A percentile compares a stretch with the other conserved stretches of the same genome.
phyloP scores from a whole-genome alignment of 2,329 filamentous ascomycete species.

The Orbilia quercus region DNA sequence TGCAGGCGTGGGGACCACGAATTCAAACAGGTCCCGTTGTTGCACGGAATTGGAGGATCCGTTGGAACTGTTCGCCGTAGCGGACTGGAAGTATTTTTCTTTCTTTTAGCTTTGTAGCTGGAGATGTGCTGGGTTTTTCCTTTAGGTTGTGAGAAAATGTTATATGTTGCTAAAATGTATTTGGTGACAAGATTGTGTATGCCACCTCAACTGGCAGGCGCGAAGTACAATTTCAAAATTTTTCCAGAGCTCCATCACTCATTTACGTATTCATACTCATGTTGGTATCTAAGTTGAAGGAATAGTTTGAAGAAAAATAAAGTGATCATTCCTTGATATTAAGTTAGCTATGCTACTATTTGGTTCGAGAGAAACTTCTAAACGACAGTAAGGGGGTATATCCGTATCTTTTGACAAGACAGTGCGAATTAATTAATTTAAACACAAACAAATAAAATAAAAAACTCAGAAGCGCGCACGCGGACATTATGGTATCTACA shows the following conservation, averaged over 20 bases:
- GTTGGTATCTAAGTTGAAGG: neutral
- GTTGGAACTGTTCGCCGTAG: conserved; percentile 2
- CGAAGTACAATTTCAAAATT: neutral
- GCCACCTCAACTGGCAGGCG: neutral
- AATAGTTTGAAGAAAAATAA: neutral
- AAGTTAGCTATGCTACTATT: conserved; percentile 20
- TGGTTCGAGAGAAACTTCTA: conserved; percentile 23
- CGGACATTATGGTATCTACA: conserved; percentile 50
- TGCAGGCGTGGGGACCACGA: neutral
- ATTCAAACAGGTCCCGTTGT: neutral
- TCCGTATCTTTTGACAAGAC: conserved; percentile 40
- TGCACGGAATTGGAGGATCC: conserved; percentile 1
- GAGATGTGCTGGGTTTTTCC: no score
- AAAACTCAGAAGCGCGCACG: conserved; percentile 10
- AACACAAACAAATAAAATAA: conserved; percentile 7
- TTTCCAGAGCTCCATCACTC: conserved; percentile 10
- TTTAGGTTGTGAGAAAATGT: no score
- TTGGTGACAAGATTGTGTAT: no score
- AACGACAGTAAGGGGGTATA: conserved; percentile 54
- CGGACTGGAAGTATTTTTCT: neutral
- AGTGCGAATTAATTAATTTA: conserved; percentile 3
- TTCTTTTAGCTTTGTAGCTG: neutral
- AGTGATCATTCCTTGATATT: conserved; percentile 15
- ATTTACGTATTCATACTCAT: neutral
- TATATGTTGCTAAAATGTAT: no score